phyloP scores from a whole-genome alignment of 2,329 filamentous ascomycete species.

The Orbilia blumenaviensis region DNA sequence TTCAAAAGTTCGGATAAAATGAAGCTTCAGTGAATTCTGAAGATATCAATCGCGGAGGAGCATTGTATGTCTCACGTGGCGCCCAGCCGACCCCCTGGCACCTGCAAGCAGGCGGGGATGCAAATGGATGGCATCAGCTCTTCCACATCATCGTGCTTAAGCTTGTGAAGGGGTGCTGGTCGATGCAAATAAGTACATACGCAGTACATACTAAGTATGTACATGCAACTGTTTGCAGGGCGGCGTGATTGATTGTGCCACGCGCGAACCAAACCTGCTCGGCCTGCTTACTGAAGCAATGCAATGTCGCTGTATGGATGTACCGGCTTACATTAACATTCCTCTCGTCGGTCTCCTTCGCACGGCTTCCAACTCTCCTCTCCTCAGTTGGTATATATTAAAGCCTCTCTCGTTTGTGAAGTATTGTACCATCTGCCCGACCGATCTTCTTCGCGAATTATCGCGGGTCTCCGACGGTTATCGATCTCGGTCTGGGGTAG shows the following conservation, averaged over 20 bases:
- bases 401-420: not conserved
- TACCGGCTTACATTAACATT: conserved; percentile 12
- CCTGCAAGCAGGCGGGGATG: not conserved
- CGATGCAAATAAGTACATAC: not conserved
- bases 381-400: not conserved
- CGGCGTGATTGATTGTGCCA: conserved; percentile 12
- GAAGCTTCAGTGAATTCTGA: no score
- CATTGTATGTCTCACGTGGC: not conserved
- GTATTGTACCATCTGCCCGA: not conserved
- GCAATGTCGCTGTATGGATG: not conserved
- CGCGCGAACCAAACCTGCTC: not conserved
- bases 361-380: not conserved
- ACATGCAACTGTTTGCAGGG: not conserved
- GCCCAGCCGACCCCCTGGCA: not conserved
- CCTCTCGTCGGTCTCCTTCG: conserved; percentile 1
- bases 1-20: no score
- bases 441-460: not conserved
- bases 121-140: conserved; percentile 12
- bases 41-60: not conserved
- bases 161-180: not conserved
- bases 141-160: conserved; percentile 21
- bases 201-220: not conserved
- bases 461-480: not conserved
- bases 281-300: conserved; percentile 1
- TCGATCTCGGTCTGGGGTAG: not conserved